A percentile compares a stretch with the other conserved stretches of the same genome.
phyloP scores from a whole-genome alignment of 1,284 basidiomycete species.

The Sporisorium graminicola region DNA sequence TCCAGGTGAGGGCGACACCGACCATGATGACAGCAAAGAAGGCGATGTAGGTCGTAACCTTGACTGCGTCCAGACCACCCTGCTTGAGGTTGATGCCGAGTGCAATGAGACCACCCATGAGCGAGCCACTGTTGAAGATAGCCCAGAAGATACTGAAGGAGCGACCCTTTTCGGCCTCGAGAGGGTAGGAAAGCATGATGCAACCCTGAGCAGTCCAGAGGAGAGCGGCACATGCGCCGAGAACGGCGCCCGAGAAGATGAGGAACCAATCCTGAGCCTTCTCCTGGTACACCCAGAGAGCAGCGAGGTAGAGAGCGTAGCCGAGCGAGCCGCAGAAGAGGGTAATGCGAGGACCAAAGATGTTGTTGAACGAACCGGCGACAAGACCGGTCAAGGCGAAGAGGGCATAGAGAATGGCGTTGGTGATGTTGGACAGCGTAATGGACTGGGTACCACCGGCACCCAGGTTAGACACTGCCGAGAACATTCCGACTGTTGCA shows the following conservation, averaged over 20 bases:
- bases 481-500: slow-evolving; percentile 26
- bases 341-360: slow-evolving; percentile 78
- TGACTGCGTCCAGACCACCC: slow-evolving; percentile 38
- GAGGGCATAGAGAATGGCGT: slow-evolving; percentile 50
- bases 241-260: slow-evolving; percentile 81
- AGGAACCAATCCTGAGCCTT: slow-evolving; percentile 69
- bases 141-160: slow-evolving; percentile 80
- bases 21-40: slow-evolving; percentile 57
- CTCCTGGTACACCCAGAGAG: slow-evolving; percentile 74
- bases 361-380: slow-evolving; percentile 77
- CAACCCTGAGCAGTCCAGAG: slow-evolving; percentile 77
- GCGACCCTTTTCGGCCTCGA: slow-evolving; percentile 77
- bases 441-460: slow-evolving; percentile 39
- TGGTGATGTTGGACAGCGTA: slow-evolving; percentile 42
- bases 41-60: slow-evolving; percentile 44
- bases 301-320: slow-evolving; percentile 77
- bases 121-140: slow-evolving; percentile 77
- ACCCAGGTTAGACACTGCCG: slow-evolving; percentile 13
- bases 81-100: slow-evolving; percentile 68
- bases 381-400: slow-evolving; percentile 68
- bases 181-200: slow-evolving; percentile 85
- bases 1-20: slow-evolving; percentile 46
- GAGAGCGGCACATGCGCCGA: slow-evolving; percentile 84
- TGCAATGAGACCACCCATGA: slow-evolving; percentile 78
- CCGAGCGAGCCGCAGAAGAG: slow-evolving; percentile 77